These are phyloP conservation scores for Paraphaeosphaeria minitans DNA, from an alignment of 2,329 filamentous ascomycete genomes.

Conservation along the genomic window DNA sequence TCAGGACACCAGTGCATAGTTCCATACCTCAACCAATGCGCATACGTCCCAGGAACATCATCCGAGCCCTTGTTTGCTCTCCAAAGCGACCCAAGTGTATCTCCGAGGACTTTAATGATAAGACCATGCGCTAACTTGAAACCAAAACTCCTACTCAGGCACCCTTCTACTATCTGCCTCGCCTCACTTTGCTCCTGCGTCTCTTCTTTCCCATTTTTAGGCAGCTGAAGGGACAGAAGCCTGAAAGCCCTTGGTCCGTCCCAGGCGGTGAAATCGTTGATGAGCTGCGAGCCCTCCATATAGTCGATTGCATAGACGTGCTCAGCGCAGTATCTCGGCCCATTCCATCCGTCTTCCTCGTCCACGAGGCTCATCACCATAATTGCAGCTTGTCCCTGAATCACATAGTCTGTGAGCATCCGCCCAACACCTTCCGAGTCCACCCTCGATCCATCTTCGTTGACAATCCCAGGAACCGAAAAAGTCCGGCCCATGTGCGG, in stretches of 20 bases:
- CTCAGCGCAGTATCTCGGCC: conserved; percentile 56
- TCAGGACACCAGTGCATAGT: conserved; percentile 56
- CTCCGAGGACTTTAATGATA: conserved; percentile 55
- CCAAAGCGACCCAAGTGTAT: conserved; percentile 61
- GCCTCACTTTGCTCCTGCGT: conserved; percentile 55
- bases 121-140: conserved; percentile 63
- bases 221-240: conserved; percentile 54
- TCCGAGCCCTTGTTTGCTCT: conserved; percentile 57
- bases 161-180: conserved; percentile 57
- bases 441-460: conserved; percentile 46
- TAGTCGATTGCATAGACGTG: conserved; percentile 25
- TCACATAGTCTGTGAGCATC: conserved; percentile 60
- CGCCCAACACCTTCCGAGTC: neutral
- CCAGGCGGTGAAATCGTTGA: conserved; percentile 59
- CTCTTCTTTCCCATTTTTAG: conserved; percentile 48
- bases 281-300: conserved; percentile 29
- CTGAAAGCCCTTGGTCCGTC: conserved; percentile 56
- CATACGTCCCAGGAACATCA: conserved; percentile 58
- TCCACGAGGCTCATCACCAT: conserved; percentile 60
- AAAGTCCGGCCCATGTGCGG: conserved; percentile 52
- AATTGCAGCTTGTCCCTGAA: conserved; percentile 60
- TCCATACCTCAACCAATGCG: conserved; percentile 59
- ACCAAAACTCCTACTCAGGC: conserved; percentile 56
- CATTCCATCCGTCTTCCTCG: conserved; percentile 58
- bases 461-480: conserved; percentile 32